Conservation (phyloP, 805 yeast genomes). For the Schwanniomyces sp. region DNA sequence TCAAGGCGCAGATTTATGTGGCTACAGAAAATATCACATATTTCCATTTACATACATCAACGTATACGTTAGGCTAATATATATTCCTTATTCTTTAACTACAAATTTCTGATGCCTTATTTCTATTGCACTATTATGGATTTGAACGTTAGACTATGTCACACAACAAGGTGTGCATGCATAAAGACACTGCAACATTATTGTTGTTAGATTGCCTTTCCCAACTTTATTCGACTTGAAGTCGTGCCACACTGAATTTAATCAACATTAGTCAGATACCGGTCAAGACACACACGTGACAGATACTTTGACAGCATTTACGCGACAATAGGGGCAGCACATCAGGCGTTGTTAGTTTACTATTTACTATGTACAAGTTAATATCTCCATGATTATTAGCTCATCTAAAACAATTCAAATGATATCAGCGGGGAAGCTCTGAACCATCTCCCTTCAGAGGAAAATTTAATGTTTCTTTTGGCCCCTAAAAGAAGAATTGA, state of each 20-base stretch:
- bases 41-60: not conserved
- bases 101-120: too few relatives aligned
- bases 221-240: not conserved
- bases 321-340: too few relatives aligned
- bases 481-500: constrained; percentile 74
- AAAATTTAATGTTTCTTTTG: constrained; percentile 1
- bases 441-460: too few relatives aligned
- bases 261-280: not conserved
- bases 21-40: not conserved
- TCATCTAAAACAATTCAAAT: not conserved
- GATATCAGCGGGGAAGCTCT: too few relatives aligned
- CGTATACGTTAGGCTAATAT: not conserved
- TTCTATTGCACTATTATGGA: not conserved
- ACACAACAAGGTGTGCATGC: not conserved
- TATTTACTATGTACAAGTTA: too few relatives aligned
- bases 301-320: not conserved
- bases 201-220: not conserved
- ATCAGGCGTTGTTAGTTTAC: too few relatives aligned
- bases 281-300: not conserved
- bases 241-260: not conserved
- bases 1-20: not conserved
- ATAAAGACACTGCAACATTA: not conserved
- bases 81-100: too few relatives aligned
- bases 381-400: too few relatives aligned
- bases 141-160: not conserved